Evolutionary conservation across 495 filamentous ascomycete genomes (phyloP).

Genomic region (Entonaema liquescens): DNA sequence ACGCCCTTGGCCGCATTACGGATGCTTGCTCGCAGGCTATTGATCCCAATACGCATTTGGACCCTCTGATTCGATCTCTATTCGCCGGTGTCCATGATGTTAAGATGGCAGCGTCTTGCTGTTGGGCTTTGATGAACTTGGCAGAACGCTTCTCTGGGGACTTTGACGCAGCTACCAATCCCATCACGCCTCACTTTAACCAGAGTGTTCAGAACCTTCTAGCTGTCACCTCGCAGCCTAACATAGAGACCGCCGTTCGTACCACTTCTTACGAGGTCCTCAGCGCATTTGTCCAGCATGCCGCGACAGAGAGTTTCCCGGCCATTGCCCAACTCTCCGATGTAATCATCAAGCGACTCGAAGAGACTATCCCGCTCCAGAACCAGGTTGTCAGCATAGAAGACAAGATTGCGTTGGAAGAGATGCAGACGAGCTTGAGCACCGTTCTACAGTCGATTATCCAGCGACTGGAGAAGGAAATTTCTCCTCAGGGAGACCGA

Average conservation of each 20-base stretch:
- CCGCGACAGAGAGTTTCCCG: conserved; percentile 83
- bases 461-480: conserved; percentile 89
- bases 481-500: conserved; percentile 86
- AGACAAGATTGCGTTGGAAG: conserved; percentile 91
- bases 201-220: conserved; percentile 87
- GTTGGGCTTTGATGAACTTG: conserved; percentile 98
- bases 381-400: conserved; percentile 95
- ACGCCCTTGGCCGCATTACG: conserved; percentile 93
- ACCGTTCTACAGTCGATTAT: conserved; percentile 92
- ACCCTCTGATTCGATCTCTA: conserved; percentile 83
- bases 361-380: conserved; percentile 91
- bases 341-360: conserved; percentile 85
- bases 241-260: conserved; percentile 90
- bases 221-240: conserved; percentile 80
- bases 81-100: conserved; percentile 91
- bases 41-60: conserved; percentile 81
- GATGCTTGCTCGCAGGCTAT: conserved; percentile 89
- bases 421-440: conserved; percentile 95
- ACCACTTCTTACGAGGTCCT: conserved; percentile 99
- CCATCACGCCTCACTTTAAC: conserved; percentile 90
- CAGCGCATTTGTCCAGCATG: conserved; percentile 88
- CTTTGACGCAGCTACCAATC: conserved; percentile 75
- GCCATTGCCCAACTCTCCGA: conserved; percentile 83
- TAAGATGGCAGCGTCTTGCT: conserved; percentile 98
- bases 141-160: conserved; percentile 94